Conservation (phyloP, 495 filamentous ascomycete genomes). For the Stereocaulon alpinum region DNA sequence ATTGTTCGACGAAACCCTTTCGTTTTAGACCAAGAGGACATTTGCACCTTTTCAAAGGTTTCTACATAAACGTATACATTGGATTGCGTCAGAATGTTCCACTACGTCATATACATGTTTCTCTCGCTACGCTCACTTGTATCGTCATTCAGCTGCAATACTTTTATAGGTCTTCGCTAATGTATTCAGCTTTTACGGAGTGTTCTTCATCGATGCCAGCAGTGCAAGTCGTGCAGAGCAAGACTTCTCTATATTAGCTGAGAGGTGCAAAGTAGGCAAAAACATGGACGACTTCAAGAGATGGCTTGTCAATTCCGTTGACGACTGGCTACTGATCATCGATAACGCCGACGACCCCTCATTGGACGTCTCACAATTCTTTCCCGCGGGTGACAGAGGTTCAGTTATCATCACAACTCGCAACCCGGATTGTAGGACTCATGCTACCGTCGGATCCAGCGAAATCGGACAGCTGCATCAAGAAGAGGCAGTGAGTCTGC, state of each 20-base stretch:
- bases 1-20: neutral
- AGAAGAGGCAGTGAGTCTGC: conserved; percentile 27
- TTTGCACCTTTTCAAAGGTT: no score
- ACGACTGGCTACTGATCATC: conserved; percentile 36
- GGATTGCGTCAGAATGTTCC: no score
- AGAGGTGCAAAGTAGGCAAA: conserved; percentile 20
- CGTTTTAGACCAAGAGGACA: neutral
- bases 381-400: conserved; percentile 30
- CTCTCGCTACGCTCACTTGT: no score
- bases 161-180: neutral
- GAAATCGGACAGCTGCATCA: conserved; percentile 25
- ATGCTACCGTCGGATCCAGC: conserved; percentile 27
- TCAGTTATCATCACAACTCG: conserved; percentile 34
- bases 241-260: conserved; percentile 25
- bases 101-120: no score
- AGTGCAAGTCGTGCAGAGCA: conserved; percentile 23
- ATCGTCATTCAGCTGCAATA: neutral
- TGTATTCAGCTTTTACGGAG: conserved; percentile 25
- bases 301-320: conserved; percentile 26
- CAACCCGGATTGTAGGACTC: conserved; percentile 25
- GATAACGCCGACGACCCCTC: conserved; percentile 39
- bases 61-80: no score
- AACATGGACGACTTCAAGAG: conserved; percentile 24
- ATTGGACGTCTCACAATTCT: conserved; percentile 26
- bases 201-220: conserved; percentile 38